phyloP scores from a whole-genome alignment of 2,329 filamentous ascomycete genomes.

The Epichloe hybrida region DNA sequence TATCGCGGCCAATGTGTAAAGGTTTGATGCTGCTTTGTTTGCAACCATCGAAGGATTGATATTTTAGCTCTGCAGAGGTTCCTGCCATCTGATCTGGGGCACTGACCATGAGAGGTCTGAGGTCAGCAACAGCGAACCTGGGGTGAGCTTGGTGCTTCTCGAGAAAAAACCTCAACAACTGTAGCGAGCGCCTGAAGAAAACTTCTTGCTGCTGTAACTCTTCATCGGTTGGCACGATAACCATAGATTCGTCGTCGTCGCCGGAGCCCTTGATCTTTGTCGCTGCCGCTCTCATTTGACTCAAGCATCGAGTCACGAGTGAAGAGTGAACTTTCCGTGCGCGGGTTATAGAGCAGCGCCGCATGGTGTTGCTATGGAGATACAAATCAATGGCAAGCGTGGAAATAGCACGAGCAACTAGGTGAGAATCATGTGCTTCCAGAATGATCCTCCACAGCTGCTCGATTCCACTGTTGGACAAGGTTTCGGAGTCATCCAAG shows the following conservation, averaged over 20 bases:
- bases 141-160: constrained; percentile 48
- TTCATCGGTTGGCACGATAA: constrained; percentile 31
- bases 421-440: constrained; percentile 47
- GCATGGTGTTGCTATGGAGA: constrained; percentile 42
- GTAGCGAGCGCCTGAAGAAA: constrained; percentile 54
- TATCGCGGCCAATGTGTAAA: constrained; percentile 53
- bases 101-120: constrained; percentile 38
- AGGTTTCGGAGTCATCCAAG: constrained; percentile 36
- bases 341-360: constrained; percentile 32
- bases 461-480: constrained; percentile 45
- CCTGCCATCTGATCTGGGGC: constrained; percentile 43
- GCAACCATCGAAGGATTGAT: constrained; percentile 57
- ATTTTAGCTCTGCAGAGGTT: constrained; percentile 53
- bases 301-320: constrained; percentile 60
- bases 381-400: constrained; percentile 61
- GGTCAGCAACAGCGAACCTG: constrained; percentile 44
- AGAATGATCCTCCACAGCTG: constrained; percentile 77
- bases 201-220: constrained; percentile 38
- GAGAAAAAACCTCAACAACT: constrained; percentile 56
- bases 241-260: constrained; percentile 39
- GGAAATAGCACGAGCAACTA: constrained; percentile 55
- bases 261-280: constrained; percentile 33
- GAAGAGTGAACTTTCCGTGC: constrained; percentile 50
- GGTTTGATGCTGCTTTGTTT: constrained; percentile 45
- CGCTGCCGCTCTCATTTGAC: constrained; percentile 53